Evolutionary conservation across 192 early-diverging fungal genomes (phyloP).

Genomic region (Backusella mclennaniae): DNA sequence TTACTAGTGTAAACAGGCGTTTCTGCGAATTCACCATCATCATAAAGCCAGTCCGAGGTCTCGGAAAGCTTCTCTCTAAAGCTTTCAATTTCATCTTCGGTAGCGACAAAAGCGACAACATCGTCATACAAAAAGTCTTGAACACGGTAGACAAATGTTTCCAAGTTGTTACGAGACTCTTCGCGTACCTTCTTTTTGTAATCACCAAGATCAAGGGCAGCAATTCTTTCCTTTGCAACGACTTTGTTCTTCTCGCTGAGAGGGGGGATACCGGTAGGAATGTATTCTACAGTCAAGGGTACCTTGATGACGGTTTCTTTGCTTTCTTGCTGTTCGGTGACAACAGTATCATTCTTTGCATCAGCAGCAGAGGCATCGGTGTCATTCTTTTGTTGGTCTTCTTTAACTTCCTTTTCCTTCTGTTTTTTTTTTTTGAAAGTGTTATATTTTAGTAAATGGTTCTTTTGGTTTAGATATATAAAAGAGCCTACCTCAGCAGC

Average conservation of each 20-base stretch:
- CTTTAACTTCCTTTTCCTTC: conserved; percentile 23
- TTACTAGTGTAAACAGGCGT: conserved; percentile 54
- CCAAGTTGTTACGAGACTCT: conserved; percentile 85
- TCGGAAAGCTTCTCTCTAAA: conserved; percentile 56
- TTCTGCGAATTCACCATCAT: conserved; percentile 74
- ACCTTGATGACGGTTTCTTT: conserved; percentile 17
- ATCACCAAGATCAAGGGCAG: conserved; percentile 74
- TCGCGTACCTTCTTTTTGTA: conserved; percentile 64
- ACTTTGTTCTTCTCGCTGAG: conserved; percentile 25
- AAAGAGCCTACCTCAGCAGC: conserved; percentile 7
- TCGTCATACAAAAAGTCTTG: conserved; percentile 84
- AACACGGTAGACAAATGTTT: conserved; percentile 85
- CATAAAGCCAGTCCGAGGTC: conserved; percentile 85
- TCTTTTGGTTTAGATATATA: neutral
- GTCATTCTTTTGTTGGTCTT: conserved; percentile 13
- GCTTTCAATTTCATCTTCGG: conserved; percentile 66
- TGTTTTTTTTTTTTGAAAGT: neutral
- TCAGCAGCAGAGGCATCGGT: conserved; percentile 31
- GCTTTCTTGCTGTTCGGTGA: conserved; percentile 10
- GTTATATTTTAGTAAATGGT: neutral
- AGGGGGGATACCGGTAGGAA: conserved; percentile 22
- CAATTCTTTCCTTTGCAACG: conserved; percentile 32
- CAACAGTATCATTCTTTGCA: conserved; percentile 15
- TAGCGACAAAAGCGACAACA: conserved; percentile 62
- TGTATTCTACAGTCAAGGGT: conserved; percentile 23